A percentile compares a stretch with the other conserved stretches of the same genome.
Evolutionary conservation across 2,329 filamentous ascomycete genomes (phyloP).

Genomic region (Phoma sp.): DNA sequence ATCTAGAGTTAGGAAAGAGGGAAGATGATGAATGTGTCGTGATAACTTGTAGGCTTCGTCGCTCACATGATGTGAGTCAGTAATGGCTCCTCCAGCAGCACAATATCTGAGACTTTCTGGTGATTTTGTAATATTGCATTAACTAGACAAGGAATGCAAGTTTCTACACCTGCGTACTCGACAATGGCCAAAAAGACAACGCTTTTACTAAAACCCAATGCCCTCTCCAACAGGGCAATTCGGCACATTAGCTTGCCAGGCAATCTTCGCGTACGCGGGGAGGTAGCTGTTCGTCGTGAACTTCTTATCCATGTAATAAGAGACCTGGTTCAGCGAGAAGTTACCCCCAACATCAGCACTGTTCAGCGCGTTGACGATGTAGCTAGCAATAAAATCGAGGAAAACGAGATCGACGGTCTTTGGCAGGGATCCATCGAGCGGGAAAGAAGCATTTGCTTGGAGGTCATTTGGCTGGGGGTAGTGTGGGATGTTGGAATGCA

Average conservation of each 20-base stretch:
- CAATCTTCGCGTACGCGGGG: slow-evolving; percentile 50
- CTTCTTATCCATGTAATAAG: slow-evolving; percentile 48
- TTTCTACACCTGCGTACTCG: no score
- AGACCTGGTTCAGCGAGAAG: slow-evolving; percentile 41
- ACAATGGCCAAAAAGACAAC: background rate
- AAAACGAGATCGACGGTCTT: slow-evolving; percentile 62
- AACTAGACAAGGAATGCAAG: no score
- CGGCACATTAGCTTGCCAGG: slow-evolving; percentile 51
- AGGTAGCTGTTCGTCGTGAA: slow-evolving; percentile 55
- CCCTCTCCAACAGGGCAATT: slow-evolving; percentile 51
- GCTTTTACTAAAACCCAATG: slow-evolving; percentile 31
- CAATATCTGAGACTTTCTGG: no score
- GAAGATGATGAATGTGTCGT: no score
- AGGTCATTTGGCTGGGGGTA: slow-evolving; percentile 61
- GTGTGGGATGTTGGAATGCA: slow-evolving; percentile 57
- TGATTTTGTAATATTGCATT: no score
- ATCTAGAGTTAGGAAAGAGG: no score
- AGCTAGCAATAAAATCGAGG: slow-evolving; percentile 56
- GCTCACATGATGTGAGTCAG: no score
- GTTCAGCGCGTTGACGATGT: slow-evolving; percentile 48
- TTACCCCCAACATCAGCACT: slow-evolving; percentile 40
- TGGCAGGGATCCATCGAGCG: slow-evolving; percentile 51
- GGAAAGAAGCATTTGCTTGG: slow-evolving; percentile 59
- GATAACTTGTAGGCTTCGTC: no score
- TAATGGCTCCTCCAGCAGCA: no score